phyloP scores from a whole-genome alignment of 2,329 filamentous ascomycete species.

The Thyridium curvatum region DNA sequence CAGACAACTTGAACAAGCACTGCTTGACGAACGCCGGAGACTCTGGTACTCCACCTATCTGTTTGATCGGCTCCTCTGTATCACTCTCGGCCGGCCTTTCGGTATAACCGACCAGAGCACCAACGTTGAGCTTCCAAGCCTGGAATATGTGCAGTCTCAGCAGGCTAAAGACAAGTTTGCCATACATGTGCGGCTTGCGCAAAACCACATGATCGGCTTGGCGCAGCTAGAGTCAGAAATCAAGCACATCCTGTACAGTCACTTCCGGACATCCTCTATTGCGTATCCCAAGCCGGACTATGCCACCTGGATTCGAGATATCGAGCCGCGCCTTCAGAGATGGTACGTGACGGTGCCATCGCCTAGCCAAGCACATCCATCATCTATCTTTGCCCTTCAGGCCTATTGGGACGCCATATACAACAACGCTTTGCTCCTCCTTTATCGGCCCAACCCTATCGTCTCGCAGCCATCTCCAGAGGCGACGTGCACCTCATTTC shows the following conservation, averaged over 20 bases:
- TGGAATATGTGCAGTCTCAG: slow-evolving; percentile 8
- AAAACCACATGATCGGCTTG: slow-evolving; percentile 21
- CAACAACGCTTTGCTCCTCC: slow-evolving; percentile 20
- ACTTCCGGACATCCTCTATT: slow-evolving; percentile 14
- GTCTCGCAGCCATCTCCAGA: slow-evolving; percentile 13
- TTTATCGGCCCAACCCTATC: slow-evolving; percentile 20
- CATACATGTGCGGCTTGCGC: slow-evolving; percentile 14
- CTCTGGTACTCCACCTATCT: slow-evolving; percentile 18
- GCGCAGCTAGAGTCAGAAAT: slow-evolving; percentile 25
- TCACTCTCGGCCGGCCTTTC: slow-evolving; percentile 21
- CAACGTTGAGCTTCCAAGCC: slow-evolving; percentile 13
- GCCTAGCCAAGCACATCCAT: slow-evolving; percentile 11
- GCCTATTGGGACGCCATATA: slow-evolving; percentile 23
- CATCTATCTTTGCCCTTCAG: slow-evolving; percentile 19
- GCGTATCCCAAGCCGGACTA: slow-evolving; percentile 21
- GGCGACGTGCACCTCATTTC: slow-evolving; percentile 15
- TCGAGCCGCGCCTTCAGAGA: slow-evolving; percentile 19
- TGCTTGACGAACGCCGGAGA: slow-evolving; percentile 18
- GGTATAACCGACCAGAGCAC: slow-evolving; percentile 19
- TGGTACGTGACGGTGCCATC: slow-evolving; percentile 21
- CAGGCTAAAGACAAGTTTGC: neutral
- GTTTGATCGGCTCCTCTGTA: slow-evolving; percentile 17
- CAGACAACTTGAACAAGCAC: slow-evolving; percentile 10
- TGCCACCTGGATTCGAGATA: slow-evolving; percentile 18
- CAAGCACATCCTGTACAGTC: slow-evolving; percentile 22